These are phyloP conservation scores for Prinsepia uniflora DNA, from an alignment of 306 rosid genomes.

Conservation along the genomic window DNA sequence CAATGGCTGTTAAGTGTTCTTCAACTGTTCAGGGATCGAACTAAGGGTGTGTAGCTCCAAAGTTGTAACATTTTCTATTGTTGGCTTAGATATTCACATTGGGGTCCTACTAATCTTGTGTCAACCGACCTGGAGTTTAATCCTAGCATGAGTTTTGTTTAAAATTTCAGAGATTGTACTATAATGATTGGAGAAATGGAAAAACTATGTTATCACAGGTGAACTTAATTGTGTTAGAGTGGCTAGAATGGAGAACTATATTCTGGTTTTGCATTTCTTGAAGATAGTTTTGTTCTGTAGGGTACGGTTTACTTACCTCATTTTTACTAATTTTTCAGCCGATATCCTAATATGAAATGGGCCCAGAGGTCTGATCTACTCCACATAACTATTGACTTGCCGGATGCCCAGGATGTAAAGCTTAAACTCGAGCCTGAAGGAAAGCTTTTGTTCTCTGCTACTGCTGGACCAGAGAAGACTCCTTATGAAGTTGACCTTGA, in stretches of 20 bases:
- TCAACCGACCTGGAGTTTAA: neutral
- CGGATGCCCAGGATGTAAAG: conserved; percentile 70
- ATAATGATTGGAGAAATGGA: neutral
- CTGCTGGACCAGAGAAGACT: conserved; percentile 40
- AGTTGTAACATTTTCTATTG: neutral
- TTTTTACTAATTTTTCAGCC: conserved; percentile 33
- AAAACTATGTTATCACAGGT: neutral
- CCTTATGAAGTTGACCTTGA: conserved; percentile 60
- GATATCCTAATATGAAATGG: conserved; percentile 73
- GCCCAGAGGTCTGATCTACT: conserved; percentile 62
- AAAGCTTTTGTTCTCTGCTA: conserved; percentile 57
- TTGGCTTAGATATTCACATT: neutral
- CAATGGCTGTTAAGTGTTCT: neutral
- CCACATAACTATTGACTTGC: conserved; percentile 53
- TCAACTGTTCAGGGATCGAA: neutral
- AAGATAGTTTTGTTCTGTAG: neutral
- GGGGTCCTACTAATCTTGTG: neutral
- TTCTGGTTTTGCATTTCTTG: neutral
- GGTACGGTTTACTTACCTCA: neutral
- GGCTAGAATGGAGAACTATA: neutral
- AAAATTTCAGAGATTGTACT: neutral
- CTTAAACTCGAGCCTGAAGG: conserved; percentile 69
- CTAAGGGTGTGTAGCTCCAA: neutral
- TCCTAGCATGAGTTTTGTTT: neutral
- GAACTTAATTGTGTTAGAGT: neutral